Evolutionary conservation across 768 basidiomycete genomes (phyloP).

Genomic region (Termitomyces sp.): DNA sequence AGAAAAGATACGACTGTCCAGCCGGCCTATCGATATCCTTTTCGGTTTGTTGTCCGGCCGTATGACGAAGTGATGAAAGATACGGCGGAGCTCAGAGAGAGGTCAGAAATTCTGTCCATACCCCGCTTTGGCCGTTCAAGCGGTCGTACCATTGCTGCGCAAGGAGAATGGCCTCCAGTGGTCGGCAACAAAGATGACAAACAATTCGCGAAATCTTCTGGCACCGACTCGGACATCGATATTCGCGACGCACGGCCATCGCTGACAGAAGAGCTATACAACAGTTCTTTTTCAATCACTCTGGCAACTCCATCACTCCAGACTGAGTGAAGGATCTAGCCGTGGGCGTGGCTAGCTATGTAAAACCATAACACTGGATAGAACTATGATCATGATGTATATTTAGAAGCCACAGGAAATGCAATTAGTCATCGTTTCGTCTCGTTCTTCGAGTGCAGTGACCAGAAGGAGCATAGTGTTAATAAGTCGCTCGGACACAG

Average conservation of each 20-base stretch:
- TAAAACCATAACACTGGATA: too few relatives aligned
- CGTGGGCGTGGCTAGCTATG: too few relatives aligned
- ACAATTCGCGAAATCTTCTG: background rate
- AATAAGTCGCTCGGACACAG: background rate
- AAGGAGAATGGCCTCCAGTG: background rate
- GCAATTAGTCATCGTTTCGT: too few relatives aligned
- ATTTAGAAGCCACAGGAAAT: background rate
- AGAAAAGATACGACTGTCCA: background rate
- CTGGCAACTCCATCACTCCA: background rate
- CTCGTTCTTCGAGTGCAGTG: background rate
- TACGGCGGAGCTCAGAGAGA: background rate
- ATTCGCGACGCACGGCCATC: too few relatives aligned
- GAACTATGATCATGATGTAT: background rate
- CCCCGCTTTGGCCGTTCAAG: background rate
- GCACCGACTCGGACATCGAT: too few relatives aligned
- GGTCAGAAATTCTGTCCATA: background rate
- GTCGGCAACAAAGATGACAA: background rate
- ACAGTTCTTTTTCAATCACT: too few relatives aligned
- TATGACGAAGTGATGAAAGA: background rate
- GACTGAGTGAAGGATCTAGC: too few relatives aligned
- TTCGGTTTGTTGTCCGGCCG: background rate
- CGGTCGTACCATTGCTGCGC: background rate
- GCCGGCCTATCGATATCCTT: background rate
- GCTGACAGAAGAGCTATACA: too few relatives aligned
- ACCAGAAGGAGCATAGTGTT: background rate